Evolutionary conservation across 2,329 filamentous ascomycete genomes (phyloP).

Genomic region (Fusarium sororula): DNA sequence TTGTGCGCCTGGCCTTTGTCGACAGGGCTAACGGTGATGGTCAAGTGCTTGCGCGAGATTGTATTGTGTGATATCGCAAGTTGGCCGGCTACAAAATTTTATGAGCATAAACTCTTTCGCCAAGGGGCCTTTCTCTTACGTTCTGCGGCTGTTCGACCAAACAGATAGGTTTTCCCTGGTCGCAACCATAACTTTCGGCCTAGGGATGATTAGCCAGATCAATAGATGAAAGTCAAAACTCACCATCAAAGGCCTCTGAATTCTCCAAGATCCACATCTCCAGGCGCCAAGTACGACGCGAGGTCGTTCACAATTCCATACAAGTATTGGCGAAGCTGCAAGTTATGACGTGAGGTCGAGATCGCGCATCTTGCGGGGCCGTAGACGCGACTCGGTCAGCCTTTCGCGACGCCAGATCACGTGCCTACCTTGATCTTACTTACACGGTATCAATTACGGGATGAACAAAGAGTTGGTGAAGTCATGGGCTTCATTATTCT

Average conservation of each 20-base stretch:
- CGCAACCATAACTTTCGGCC: slow-evolving; percentile 78
- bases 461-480: neutral
- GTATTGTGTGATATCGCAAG: slow-evolving; percentile 80
- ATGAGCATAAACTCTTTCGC: neutral
- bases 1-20: slow-evolving; percentile 72
- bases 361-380: slow-evolving; percentile 39
- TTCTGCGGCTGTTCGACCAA: slow-evolving; percentile 79
- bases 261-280: slow-evolving; percentile 74
- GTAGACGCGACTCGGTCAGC: slow-evolving; percentile 22
- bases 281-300: slow-evolving; percentile 22
- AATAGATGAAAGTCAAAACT: neutral
- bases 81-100: slow-evolving; percentile 61
- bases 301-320: slow-evolving; percentile 32
- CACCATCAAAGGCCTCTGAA: slow-evolving; percentile 62
- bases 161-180: slow-evolving; percentile 85
- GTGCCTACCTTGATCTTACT: slow-evolving; percentile 18
- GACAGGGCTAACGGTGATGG: slow-evolving; percentile 75
- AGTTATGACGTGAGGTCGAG: slow-evolving; percentile 40
- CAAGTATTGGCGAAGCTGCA: neutral
- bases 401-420: slow-evolving; percentile 40
- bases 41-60: slow-evolving; percentile 89
- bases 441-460: neutral
- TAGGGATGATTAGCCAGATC: slow-evolving; percentile 28
- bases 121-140: slow-evolving; percentile 53
- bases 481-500: neutral